A percentile compares a stretch with the other conserved stretches of the same genome.
Conservation (phyloP, 2,329 filamentous ascomycete species). For the Cercospora sp. region DNA sequence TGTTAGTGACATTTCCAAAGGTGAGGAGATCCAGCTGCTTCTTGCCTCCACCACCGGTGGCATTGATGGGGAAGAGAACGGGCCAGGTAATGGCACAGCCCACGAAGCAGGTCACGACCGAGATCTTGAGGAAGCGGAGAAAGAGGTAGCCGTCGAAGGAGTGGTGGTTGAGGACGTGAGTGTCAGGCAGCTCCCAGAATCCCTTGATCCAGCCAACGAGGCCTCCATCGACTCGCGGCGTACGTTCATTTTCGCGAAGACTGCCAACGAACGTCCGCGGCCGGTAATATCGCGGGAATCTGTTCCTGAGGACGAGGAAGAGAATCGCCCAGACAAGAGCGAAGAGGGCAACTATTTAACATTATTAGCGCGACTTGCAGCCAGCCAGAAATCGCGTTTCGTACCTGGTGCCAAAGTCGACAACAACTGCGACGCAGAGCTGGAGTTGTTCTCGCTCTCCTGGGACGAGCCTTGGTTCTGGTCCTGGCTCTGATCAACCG, state of each 20-base stretch:
- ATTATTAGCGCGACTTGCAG: neutral
- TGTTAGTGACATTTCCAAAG: constrained; percentile 49
- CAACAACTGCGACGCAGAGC: constrained; percentile 38
- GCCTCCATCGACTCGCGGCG: constrained; percentile 41
- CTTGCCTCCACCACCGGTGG: constrained; percentile 69
- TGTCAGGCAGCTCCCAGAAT: constrained; percentile 63
- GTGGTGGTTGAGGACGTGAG: constrained; percentile 82
- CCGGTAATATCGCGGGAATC: constrained; percentile 48
- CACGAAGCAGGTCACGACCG: constrained; percentile 75
- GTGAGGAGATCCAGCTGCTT: constrained; percentile 73
- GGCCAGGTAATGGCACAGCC: constrained; percentile 86
- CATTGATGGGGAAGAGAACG: constrained; percentile 83
- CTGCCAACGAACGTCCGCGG: constrained; percentile 50
- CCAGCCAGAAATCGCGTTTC: neutral
- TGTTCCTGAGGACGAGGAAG: constrained; percentile 46
- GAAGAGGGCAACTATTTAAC: constrained; percentile 33
- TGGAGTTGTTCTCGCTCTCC: constrained; percentile 16
- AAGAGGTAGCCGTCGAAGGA: constrained; percentile 91
- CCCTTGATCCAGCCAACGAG: constrained; percentile 47
- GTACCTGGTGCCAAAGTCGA: constrained; percentile 37
- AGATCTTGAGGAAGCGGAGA: constrained; percentile 80
- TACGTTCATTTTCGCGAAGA: constrained; percentile 43
- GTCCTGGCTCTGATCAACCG: constrained; percentile 25
- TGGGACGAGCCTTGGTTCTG: constrained; percentile 33
- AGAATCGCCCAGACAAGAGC: constrained; percentile 39